phyloP scores from a whole-genome alignment of 129 eudicot genomes.

The Flaveria robusta region DNA sequence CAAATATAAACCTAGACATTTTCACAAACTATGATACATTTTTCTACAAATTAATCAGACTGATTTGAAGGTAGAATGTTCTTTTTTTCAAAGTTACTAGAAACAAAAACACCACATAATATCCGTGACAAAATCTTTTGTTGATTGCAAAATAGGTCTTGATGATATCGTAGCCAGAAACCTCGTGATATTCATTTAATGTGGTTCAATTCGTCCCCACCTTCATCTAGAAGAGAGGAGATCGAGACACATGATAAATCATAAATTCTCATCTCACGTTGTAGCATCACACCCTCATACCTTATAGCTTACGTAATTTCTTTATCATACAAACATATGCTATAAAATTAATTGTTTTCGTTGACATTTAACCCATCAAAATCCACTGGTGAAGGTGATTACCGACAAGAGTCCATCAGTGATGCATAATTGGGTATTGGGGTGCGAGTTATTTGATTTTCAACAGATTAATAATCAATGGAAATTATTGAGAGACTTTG shows the following conservation, averaged over 20 bases:
- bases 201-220: not conserved
- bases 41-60: not conserved
- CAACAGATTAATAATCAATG: too few species aligned
- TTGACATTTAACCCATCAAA: too few species aligned
- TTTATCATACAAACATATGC: too few species aligned
- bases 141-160: conserved; percentile 26
- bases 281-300: not conserved
- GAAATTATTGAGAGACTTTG: too few species aligned
- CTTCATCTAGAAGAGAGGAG: conserved; percentile 13
- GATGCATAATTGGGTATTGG: too few species aligned
- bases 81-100: not conserved
- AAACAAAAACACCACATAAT: not conserved
- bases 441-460: too few species aligned
- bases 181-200: conserved; percentile 46
- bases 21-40: not conserved
- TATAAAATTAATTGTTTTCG: too few species aligned
- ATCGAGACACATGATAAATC: not conserved
- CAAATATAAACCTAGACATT: not conserved
- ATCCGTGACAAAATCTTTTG: conserved; percentile 13
- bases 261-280: conserved; percentile 2
- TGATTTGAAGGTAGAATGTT: not conserved
- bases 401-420: too few species aligned
- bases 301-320: too few species aligned
- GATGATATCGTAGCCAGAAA: conserved; percentile 29
- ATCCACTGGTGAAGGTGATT: too few species aligned